Percentiles rank a stretch among this genome's conserved stretches.
Conservation (phyloP, 371 early-diverging fungal species). For the Encephalitozoon cuniculi region DNA sequence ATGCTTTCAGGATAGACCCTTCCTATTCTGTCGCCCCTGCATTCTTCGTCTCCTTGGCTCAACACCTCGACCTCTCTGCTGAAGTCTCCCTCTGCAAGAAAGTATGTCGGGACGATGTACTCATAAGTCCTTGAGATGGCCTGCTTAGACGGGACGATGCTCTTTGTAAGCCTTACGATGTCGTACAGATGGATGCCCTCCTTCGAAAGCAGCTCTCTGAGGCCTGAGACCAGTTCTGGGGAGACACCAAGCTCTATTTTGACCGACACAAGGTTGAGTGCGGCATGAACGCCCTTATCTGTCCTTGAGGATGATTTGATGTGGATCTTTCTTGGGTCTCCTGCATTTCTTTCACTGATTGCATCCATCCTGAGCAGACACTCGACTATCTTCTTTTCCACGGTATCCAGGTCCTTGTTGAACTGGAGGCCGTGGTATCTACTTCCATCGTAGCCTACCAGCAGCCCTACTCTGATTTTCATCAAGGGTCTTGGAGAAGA, state of each 20-base stretch:
- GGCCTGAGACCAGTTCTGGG: constrained; percentile 63
- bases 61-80: background rate
- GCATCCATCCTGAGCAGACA: constrained; percentile 1
- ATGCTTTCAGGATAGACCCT: constrained; percentile 4
- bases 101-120: constrained; percentile 84
- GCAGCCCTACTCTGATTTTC: constrained; percentile 56
- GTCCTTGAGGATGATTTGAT: constrained; percentile 82
- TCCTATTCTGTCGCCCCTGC: background rate
- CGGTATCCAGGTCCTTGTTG: constrained; percentile 52
- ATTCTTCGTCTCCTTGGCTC: constrained; percentile 9
- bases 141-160: constrained; percentile 77
- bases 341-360: constrained; percentile 47
- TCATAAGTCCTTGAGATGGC: constrained; percentile 89
- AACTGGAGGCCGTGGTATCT: constrained; percentile 57
- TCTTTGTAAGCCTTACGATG: constrained; percentile 66
- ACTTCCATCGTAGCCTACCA: constrained; percentile 58
- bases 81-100: constrained; percentile 61
- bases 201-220: constrained; percentile 68
- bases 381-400: constrained; percentile 53
- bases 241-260: constrained; percentile 63
- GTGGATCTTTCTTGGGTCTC: constrained; percentile 63
- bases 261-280: constrained; percentile 77
- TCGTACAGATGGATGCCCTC: constrained; percentile 66
- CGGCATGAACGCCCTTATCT: constrained; percentile 98
- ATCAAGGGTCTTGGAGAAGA: constrained; percentile 13